Evolutionary conservation across 2,329 filamentous ascomycete species (phyloP), one percentile per base, ranked within the genome.

Genomic region (Talaromyces albobiverticillius): DNA sequence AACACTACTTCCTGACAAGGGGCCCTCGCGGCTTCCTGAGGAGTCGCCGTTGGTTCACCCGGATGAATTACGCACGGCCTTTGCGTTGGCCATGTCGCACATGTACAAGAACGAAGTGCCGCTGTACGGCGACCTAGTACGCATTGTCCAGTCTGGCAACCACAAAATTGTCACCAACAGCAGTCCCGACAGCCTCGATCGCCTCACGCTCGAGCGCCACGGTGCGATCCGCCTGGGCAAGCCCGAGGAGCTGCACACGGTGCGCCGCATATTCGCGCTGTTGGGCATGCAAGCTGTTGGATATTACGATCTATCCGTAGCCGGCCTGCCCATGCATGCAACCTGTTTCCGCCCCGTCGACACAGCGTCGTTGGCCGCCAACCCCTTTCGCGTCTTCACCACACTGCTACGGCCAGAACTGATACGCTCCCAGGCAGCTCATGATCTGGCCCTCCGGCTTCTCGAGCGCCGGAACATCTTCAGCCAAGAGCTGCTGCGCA

Each of bases 201-300:
- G 66, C 18, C 63, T 68, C 32, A 62, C 64, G 9, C 57, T 73
- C 0, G 71, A 73, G 57, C 57, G 70, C 38, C 78, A 81, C 45
- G 79, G 78, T 2, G 79, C 79, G 2, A 79, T 81, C 36, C 70
- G 78, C 0, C 69, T 81, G 0, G 78, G 79, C 3, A 79, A 74
- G 0, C 47, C 69, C 0, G 52, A 71, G 9, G 79, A 81, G 57
- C 62, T 81, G 10, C 59, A 61, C 4, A 76, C 67, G 1, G 71
- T 79, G 41, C 53, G 67, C 1, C 71, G 76, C 8, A 61, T 82
- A 25, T 80, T 82, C 54, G 65, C 67, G 0, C 54, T 80, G 2
- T 64, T 82, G 53, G 77, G 74, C 4, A 76, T 82, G 72, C 60
- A 73, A 20, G 70, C 79, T 0, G 77, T 81, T 0, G 79, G 77